Conservation (phyloP, 495 filamentous ascomycete genomes). For the Hyphodiscus hymeniophilus region DNA sequence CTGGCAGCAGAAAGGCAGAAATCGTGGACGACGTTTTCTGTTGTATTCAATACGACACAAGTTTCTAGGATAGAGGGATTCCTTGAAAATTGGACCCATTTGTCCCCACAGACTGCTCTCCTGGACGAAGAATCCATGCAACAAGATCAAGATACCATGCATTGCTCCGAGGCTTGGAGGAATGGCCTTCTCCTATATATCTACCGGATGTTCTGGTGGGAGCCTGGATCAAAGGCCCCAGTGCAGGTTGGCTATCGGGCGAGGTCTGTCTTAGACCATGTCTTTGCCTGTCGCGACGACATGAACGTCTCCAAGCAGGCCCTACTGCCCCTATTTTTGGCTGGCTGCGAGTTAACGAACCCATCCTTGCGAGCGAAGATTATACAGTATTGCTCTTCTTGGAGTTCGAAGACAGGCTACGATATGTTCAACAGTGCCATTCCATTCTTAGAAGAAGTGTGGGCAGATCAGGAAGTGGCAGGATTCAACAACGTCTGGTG, state of each 20-base stretch:
- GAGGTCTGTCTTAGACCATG: conserved; percentile 1
- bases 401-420: conserved; percentile 22
- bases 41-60: too few relatives aligned
- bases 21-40: too few relatives aligned
- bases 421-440: conserved; percentile 21
- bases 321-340: conserved; percentile 25
- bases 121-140: conserved; percentile 18
- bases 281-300: conserved; percentile 23
- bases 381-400: conserved; percentile 21
- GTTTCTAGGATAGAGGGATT: too few relatives aligned
- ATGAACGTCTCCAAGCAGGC: conserved; percentile 23
- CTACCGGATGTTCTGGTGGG: conserved; percentile 22
- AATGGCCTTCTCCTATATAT: conserved; percentile 26
- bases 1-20: conserved; percentile 21
- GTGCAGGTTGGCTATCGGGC: not conserved
- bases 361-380: conserved; percentile 17
- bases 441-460: conserved; percentile 10
- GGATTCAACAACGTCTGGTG: conserved; percentile 4
- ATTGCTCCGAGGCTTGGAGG: conserved; percentile 28
- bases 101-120: conserved; percentile 1
- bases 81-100: conserved; percentile 7
- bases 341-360: conserved; percentile 24
- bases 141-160: conserved; percentile 22
- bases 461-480: not conserved
- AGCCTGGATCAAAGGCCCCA: conserved; percentile 1